These are phyloP conservation scores for Ascochyta pisi DNA, from an alignment of 2,329 filamentous ascomycete species.

Conservation along the genomic window DNA sequence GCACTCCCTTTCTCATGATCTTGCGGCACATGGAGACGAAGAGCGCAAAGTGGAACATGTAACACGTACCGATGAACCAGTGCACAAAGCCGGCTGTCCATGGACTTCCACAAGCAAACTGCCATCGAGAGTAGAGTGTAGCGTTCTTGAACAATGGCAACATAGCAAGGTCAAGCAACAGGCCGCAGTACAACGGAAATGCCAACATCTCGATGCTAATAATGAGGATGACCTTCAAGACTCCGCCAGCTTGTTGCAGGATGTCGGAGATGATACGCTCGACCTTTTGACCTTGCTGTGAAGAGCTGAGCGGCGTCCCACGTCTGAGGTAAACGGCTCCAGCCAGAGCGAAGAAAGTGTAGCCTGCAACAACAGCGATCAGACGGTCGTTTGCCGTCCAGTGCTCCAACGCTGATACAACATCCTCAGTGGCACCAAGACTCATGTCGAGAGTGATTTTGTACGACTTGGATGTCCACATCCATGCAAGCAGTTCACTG, in stretches of 20 bases:
- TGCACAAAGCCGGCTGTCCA: constrained; percentile 94
- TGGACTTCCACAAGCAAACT: constrained; percentile 80
- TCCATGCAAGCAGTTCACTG: constrained; percentile 28
- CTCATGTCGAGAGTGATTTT: constrained; percentile 47
- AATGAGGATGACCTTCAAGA: constrained; percentile 97
- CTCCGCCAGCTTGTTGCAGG: constrained; percentile 90
- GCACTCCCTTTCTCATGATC: constrained; percentile 91
- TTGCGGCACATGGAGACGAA: constrained; percentile 99
- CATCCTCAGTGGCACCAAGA: constrained; percentile 30
- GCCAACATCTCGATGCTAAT: constrained; percentile 99
- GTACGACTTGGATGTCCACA: constrained; percentile 46
- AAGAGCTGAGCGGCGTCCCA: constrained; percentile 70
- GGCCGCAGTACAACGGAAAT: constrained; percentile 93
- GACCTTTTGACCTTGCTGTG: constrained; percentile 60
- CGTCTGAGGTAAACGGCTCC: constrained; percentile 81
- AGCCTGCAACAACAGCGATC: constrained; percentile 82
- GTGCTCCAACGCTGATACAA: constrained; percentile 38
- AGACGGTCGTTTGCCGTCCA: constrained; percentile 63
- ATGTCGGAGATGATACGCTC: constrained; percentile 83
- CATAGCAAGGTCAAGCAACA: constrained; percentile 86
- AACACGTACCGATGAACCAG: constrained; percentile 98
- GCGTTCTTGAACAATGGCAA: constrained; percentile 87
- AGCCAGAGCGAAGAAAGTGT: constrained; percentile 74
- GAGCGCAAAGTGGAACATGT: constrained; percentile 99
- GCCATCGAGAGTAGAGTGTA: constrained; percentile 76